Conservation (phyloP, 2,329 filamentous ascomycete genomes). For the Nigrospora sphaerica region DNA sequence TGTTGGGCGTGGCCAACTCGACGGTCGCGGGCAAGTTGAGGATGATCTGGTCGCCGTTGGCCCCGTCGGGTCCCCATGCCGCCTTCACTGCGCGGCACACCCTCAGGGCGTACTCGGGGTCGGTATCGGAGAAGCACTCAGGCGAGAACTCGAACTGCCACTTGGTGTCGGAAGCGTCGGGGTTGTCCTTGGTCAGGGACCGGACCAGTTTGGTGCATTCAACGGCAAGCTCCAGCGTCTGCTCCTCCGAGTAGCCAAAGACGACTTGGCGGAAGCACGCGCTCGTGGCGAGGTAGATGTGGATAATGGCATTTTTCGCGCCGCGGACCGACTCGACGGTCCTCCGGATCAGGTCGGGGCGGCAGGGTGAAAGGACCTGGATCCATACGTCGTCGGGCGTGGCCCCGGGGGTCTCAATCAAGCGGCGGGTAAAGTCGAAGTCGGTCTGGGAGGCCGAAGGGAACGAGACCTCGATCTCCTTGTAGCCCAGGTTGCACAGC, state of each 20-base stretch:
- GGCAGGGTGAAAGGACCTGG: conserved; percentile 87
- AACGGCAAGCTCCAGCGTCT: conserved; percentile 75
- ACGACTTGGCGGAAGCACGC: conserved; percentile 91
- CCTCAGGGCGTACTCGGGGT: conserved; percentile 72
- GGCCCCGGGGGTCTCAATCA: conserved; percentile 77
- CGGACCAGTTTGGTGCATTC: conserved; percentile 81
- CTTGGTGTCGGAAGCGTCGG: conserved; percentile 46
- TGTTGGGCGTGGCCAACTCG: conserved; percentile 88
- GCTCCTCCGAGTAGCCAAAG: conserved; percentile 78
- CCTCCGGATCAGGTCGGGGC: conserved; percentile 80
- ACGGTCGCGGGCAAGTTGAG: conserved; percentile 97
- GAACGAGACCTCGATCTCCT: conserved; percentile 96
- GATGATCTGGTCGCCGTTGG: conserved; percentile 78
- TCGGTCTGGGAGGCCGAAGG: conserved; percentile 92
- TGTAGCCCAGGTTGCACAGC: conserved; percentile 87
- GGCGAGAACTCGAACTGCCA: conserved; percentile 83
- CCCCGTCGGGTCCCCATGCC: conserved; percentile 77
- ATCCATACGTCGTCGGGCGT: conserved; percentile 86
- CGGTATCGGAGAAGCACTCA: conserved; percentile 86
- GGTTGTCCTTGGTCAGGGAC: conserved; percentile 79
- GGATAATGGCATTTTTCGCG: conserved; percentile 87
- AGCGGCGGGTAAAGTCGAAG: conserved; percentile 85
- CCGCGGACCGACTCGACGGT: conserved; percentile 86
- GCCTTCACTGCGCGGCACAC: conserved; percentile 91
- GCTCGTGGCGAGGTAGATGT: conserved; percentile 93